Base-by-base conservation (phyloP, 2,329 filamentous ascomycete species). In the Chaetomium olivaceum region DNA sequence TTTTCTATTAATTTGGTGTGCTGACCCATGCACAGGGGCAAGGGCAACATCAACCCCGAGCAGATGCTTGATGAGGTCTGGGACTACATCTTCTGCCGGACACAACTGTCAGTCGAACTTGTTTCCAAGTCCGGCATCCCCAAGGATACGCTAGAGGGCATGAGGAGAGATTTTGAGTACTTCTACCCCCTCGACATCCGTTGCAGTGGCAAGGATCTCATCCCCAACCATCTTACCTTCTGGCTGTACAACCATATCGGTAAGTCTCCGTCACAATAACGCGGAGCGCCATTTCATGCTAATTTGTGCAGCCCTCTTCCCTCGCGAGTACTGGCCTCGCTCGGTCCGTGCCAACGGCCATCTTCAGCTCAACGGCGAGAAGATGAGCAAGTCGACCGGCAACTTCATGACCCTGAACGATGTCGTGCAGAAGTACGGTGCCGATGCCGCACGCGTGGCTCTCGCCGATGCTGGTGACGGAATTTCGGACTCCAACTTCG, bases 301-400 rank as follows among this genome's bases (percentile, higher is more conserved):
- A 14, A 63, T 48, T 5, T 9, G 12, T 50, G 7, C 9, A 64
- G 63, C 95, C 12, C 85, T 99, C 52, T 98, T 97, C 84, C 87
- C 89, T 14, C 86, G 87, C 66, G 87, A 94, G 77, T 96, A 93
- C 82, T 97, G 94, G 93, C 95, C 95, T 12, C 86, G 85, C 60
- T 89, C 89, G 68, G 85, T 98, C 71, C 90, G 95, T 70, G 89
- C 91, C 68, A 99, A 99, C 75, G 95, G 95, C 1, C 94, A 98
- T 80, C 81, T 98, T 74, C 87, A 96, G 78, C 84, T 99, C 70
- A 99, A 99, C 77, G 94, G 94, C 58, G 92, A 97, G 77, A 99
- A 99, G 86, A 99, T 99, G 95, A 91, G 89, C 77, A 99, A 99
- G 83, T 94, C 90, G 62, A 97, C 93, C 0, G 95, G 95, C 68